Evolutionary conservation across 1,284 basidiomycete species (phyloP).

Genomic region (Serendipita sp.): DNA sequence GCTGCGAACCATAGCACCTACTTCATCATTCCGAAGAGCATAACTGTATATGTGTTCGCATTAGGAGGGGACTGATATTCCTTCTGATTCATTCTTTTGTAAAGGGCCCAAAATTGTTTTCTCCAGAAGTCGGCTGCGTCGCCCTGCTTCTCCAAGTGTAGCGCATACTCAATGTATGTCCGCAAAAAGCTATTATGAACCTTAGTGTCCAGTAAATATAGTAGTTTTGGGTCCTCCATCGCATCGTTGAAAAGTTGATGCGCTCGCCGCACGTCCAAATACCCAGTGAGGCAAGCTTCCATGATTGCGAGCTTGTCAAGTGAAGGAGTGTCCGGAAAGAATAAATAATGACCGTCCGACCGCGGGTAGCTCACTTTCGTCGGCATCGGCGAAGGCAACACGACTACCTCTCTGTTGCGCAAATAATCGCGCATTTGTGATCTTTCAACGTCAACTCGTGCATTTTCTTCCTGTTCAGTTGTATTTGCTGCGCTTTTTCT

Average conservation of each 20-base stretch:
- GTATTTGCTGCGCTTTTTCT: neutral
- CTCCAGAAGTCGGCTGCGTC: conserved; percentile 35
- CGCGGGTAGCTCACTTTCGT: conserved; percentile 20
- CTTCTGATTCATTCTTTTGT: conserved; percentile 37
- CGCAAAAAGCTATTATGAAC: conserved; percentile 44
- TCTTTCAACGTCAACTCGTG: neutral
- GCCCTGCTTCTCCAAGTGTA: conserved; percentile 26
- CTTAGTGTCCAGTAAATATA: conserved; percentile 26
- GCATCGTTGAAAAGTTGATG: conserved; percentile 45
- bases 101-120: conserved; percentile 43
- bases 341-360: conserved; percentile 32
- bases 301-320: conserved; percentile 62
- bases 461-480: neutral
- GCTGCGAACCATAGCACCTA: conserved; percentile 19
- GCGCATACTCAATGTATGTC: conserved; percentile 47
- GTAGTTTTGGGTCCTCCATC: conserved; percentile 27
- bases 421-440: neutral
- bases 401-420: conserved; percentile 10
- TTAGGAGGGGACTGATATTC: conserved; percentile 36
- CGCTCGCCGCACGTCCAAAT: conserved; percentile 59
- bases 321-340: conserved; percentile 48
- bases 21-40: conserved; percentile 44
- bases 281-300: conserved; percentile 60
- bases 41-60: conserved; percentile 49
- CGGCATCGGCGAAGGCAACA: conserved; percentile 51